Evolutionary conservation across 257 asterid genomes (phyloP).

Genomic region (Gentiana dahurica): DNA sequence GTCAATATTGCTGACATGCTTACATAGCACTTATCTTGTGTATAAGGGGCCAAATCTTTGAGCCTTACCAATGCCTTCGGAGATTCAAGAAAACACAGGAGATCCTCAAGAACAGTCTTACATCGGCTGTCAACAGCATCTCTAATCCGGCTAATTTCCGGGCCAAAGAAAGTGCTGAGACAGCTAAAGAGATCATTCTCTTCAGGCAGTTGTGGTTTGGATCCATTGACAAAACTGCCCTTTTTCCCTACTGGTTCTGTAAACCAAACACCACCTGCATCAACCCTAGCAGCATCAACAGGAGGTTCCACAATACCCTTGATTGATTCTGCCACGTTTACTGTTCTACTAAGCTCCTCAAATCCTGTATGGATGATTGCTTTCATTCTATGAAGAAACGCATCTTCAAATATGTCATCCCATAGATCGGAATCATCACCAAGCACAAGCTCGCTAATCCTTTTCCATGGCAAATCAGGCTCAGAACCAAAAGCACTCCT

Average conservation of each 20-base stretch:
- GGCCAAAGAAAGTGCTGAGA: slow-evolving; percentile 75
- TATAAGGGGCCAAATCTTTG: slow-evolving; percentile 72
- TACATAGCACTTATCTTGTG: slow-evolving; percentile 68
- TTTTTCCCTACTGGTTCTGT: slow-evolving; percentile 56
- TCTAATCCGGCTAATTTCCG: slow-evolving; percentile 84
- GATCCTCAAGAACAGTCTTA: slow-evolving; percentile 70
- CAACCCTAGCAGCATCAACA: slow-evolving; percentile 27
- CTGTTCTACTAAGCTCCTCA: slow-evolving; percentile 52
- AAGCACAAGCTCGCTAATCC: slow-evolving; percentile 86
- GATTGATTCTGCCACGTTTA: slow-evolving; percentile 61
- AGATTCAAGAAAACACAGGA: slow-evolving; percentile 78
- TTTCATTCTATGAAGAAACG: slow-evolving; percentile 92
- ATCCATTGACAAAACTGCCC: slow-evolving; percentile 29
- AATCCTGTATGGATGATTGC: slow-evolving; percentile 57
- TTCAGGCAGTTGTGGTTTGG: slow-evolving; percentile 48
- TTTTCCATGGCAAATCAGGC: slow-evolving; percentile 93
- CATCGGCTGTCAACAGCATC: slow-evolving; percentile 81
- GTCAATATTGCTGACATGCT: slow-evolving; percentile 59
- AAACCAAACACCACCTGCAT: slow-evolving; percentile 93
- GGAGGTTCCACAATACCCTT: slow-evolving; percentile 40
- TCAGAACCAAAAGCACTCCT: slow-evolving; percentile 97
- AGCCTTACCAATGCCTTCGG: slow-evolving; percentile 79
- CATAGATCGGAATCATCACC: slow-evolving; percentile 96
- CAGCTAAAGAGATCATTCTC: slow-evolving; percentile 69
- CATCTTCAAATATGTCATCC: slow-evolving; percentile 94